Conservation (phyloP, 805 yeast species). For the Ogataea kodamae region DNA sequence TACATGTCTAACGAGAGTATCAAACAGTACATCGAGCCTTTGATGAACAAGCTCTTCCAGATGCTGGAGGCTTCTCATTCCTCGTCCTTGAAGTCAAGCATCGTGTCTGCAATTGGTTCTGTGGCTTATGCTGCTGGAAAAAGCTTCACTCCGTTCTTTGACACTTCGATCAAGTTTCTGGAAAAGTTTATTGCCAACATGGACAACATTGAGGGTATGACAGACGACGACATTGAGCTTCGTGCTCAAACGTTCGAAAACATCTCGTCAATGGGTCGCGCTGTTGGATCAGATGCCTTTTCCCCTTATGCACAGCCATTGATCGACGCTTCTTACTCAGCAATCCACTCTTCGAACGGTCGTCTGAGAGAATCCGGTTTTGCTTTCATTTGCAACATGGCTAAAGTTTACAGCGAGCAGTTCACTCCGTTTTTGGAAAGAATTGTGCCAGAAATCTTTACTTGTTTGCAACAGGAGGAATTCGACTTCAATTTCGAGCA, state of each 20-base stretch:
- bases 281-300: constrained; percentile 90
- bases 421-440: constrained; percentile 81
- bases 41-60: constrained; percentile 83
- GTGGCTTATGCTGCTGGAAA: constrained; percentile 95
- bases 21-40: constrained; percentile 72
- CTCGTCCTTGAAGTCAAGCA: constrained; percentile 71
- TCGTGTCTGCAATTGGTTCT: constrained; percentile 94
- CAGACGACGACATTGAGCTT: constrained; percentile 87
- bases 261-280: constrained; percentile 91
- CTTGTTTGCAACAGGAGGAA: constrained; percentile 84
- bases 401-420: constrained; percentile 89
- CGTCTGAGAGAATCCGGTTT: constrained; percentile 94
- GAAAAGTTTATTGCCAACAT: constrained; percentile 74
- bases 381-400: constrained; percentile 88
- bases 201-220: constrained; percentile 68
- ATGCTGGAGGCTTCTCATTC: constrained; percentile 76
- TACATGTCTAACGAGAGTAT: constrained; percentile 87
- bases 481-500: constrained; percentile 61
- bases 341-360: constrained; percentile 72
- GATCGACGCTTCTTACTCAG: constrained; percentile 80
- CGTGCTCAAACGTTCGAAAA: constrained; percentile 92
- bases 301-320: constrained; percentile 82
- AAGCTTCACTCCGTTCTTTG: constrained; percentile 81
- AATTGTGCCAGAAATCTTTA: constrained; percentile 79
- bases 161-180: constrained; percentile 71